Conservation (phyloP, 352 stramenopile species). For the Phytophthora tubulina region DNA sequence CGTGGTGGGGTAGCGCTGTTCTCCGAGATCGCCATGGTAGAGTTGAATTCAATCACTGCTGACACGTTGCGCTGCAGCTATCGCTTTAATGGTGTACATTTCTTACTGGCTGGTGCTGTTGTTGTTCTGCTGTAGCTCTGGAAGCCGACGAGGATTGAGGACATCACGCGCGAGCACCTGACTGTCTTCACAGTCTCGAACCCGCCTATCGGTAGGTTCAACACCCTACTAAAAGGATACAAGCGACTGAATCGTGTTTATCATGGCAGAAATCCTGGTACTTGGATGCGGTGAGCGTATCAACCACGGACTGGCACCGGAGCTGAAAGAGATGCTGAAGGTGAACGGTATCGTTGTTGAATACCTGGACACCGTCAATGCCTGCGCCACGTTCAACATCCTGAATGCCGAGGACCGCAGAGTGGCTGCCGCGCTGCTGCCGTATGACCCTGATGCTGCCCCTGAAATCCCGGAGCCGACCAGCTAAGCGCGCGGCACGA, state of each 20-base stretch:
- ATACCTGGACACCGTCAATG: slow-evolving; percentile 87
- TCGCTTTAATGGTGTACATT: neutral
- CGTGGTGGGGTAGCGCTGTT: slow-evolving; percentile 76
- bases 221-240: neutral
- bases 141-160: slow-evolving; percentile 79
- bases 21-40: slow-evolving; percentile 82
- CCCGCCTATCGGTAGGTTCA: slow-evolving; percentile 65
- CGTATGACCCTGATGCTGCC: slow-evolving; percentile 59
- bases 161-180: slow-evolving; percentile 85
- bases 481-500: slow-evolving; percentile 15
- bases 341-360: slow-evolving; percentile 88
- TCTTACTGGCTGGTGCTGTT: neutral
- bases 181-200: slow-evolving; percentile 81
- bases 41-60: neutral
- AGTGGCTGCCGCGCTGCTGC: slow-evolving; percentile 83
- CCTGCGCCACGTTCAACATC: slow-evolving; percentile 92
- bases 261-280: slow-evolving; percentile 75
- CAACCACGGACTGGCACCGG: slow-evolving; percentile 61
- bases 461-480: slow-evolving; percentile 9
- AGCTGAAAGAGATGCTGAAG: slow-evolving; percentile 82
- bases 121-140: slow-evolving; percentile 56
- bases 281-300: slow-evolving; percentile 79
- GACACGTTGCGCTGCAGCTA: neutral
- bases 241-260: slow-evolving; percentile 6
- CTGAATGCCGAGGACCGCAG: slow-evolving; percentile 91